Base-by-base conservation (phyloP, 2,329 filamentous ascomycete genomes). In the Tetracladium maxilliforme region DNA sequence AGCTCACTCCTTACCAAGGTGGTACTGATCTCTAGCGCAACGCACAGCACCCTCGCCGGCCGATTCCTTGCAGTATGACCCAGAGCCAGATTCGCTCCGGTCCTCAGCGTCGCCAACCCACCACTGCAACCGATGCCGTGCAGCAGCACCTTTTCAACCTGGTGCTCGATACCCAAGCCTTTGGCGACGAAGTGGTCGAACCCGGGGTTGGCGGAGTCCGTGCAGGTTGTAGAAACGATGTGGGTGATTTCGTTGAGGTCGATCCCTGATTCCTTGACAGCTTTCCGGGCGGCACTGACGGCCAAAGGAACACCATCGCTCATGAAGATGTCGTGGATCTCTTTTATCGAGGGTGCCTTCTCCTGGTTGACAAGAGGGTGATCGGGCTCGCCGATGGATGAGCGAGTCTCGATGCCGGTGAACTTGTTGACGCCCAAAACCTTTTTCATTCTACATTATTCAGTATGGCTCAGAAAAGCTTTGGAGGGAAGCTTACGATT, bases 41-140 rank as follows among this genome's bases (percentile, higher is more conserved):
- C 51, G 4, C 75, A 71, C 19, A 82, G 45, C 5, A 81, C 55
- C 16, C 72, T 58, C 3, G 75, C 76, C 3, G 66, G 64, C 31
- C 58, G 59, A 3, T 64, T 52, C 24, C 70, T 54, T 31, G 66
- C 65, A 10, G 61, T 59, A 30, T 71, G 64, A 2, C 73, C 73
- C 9, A 76, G 49, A 3, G 72, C 74, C 12, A 81, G 51, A 37
- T 76, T 74, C 2, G 72, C 71, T 1, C 69, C 75, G 1, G 71
- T 76, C 22, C 72, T 52, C 28, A 78, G 47, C 6, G 58, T 56
- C 3, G 70, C 69, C 7, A 78, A 47, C 1, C 73, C 73, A 16
- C 72, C 73, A 18, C 64, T 64, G 41, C 73, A 79, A 9, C 72
- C 73, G 10, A 78, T 57, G 4, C 72, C 72, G 38, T 77, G 70